Evolutionary conservation across 176 grass and related monocot genomes (phyloP).

Genomic region (Coix lacrymajobi): DNA sequence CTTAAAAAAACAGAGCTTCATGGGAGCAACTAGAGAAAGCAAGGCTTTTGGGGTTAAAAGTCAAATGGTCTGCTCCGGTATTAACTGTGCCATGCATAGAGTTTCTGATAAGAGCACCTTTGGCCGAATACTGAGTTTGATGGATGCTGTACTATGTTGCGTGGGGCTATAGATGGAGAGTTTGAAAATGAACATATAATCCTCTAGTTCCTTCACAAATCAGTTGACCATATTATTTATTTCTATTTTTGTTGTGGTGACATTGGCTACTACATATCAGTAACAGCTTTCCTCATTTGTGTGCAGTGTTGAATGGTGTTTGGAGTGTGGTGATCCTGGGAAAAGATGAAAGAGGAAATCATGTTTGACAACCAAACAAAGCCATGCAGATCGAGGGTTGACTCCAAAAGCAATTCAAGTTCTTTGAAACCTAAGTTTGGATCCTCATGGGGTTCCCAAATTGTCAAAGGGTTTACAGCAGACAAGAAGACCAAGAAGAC

Average conservation of each 20-base stretch:
- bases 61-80: neutral
- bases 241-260: neutral
- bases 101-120: neutral
- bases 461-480: constrained; percentile 85
- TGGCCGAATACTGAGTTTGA: neutral
- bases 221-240: neutral
- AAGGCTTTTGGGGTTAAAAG: neutral
- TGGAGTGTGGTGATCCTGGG: neutral
- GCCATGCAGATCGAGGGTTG: constrained; percentile 68
- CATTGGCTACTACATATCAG: neutral
- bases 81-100: neutral
- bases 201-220: neutral
- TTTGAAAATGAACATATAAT: neutral
- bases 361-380: constrained; percentile 90
- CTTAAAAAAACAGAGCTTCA: neutral
- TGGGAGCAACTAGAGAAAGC: neutral
- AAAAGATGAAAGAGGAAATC: constrained; percentile 91
- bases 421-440: constrained; percentile 71
- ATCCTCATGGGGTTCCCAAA: constrained; percentile 96
- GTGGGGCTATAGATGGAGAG: neutral
- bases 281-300: neutral
- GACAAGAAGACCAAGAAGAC: constrained; percentile 90
- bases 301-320: constrained; percentile 36
- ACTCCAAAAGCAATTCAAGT: constrained; percentile 53
- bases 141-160: neutral